Conservation (phyloP, 2,329 filamentous ascomycete genomes). For the Penicillium sp. region DNA sequence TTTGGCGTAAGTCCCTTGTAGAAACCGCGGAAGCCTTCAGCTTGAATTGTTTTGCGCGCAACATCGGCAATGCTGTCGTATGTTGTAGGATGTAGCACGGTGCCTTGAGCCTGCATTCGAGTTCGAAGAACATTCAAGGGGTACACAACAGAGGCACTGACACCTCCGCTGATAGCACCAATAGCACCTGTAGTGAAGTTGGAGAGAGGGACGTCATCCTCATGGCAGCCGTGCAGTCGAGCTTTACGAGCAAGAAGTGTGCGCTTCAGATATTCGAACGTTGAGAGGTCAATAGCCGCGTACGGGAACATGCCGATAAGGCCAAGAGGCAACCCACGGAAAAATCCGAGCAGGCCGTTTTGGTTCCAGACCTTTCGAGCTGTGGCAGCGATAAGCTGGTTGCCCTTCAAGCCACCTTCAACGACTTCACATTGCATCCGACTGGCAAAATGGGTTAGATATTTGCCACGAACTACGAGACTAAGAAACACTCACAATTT, state of each 20-base stretch:
- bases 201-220: constrained; percentile 80
- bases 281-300: constrained; percentile 93
- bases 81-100: constrained; percentile 83
- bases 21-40: constrained; percentile 82
- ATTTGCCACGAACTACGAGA: background rate
- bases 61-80: constrained; percentile 94
- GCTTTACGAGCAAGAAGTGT: constrained; percentile 73
- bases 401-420: constrained; percentile 80
- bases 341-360: constrained; percentile 77
- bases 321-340: constrained; percentile 92
- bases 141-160: constrained; percentile 93
- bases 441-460: constrained; percentile 41
- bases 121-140: constrained; percentile 93
- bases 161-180: constrained; percentile 86
- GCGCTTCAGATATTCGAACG: constrained; percentile 90
- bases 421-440: constrained; percentile 96
- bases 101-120: constrained; percentile 90
- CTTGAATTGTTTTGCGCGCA: constrained; percentile 76
- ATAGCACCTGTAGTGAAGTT: constrained; percentile 87
- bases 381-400: constrained; percentile 79
- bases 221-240: constrained; percentile 69
- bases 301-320: constrained; percentile 97
- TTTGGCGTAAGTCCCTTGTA: constrained; percentile 97
- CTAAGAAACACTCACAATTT: constrained; percentile 57
- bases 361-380: constrained; percentile 83